Evolutionary conservation across 176 grass and related monocot species (phyloP).

Genomic region (Cenchrus americanus): DNA sequence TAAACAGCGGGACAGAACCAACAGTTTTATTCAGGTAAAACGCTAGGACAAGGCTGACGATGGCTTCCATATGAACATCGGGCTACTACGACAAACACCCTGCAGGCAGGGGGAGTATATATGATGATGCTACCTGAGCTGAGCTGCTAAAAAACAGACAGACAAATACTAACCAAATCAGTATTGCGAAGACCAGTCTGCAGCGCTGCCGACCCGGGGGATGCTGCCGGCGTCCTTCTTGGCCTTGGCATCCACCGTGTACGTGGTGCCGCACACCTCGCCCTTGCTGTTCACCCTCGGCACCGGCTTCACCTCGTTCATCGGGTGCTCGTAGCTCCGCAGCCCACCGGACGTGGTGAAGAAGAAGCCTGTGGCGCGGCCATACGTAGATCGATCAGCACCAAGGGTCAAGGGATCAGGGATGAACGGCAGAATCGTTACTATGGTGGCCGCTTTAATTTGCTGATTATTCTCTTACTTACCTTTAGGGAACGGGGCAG

Average conservation of each 20-base stretch:
- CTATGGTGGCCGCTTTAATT: neutral
- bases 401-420: neutral
- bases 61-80: neutral
- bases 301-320: conserved; percentile 77
- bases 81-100: neutral
- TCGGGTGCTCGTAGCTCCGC: conserved; percentile 79
- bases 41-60: neutral
- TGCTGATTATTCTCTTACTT: neutral
- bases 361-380: conserved; percentile 62
- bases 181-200: conserved; percentile 71
- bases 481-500: conserved; percentile 79
- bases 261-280: conserved; percentile 69
- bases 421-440: too few relatives aligned
- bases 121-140: neutral
- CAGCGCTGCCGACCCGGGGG: conserved; percentile 67
- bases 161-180: neutral
- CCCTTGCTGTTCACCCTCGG: conserved; percentile 76
- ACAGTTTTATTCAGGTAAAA: conserved; percentile 9
- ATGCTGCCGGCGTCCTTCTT: conserved; percentile 74
- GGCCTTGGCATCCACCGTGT: conserved; percentile 57
- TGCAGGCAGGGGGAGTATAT: too few relatives aligned
- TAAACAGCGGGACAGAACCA: neutral
- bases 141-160: neutral
- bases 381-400: neutral
- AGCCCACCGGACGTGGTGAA: conserved; percentile 71